These are phyloP conservation scores for Bocquillonia castaneifolia DNA, from an alignment of 441 rosid genomes.

Conservation along the genomic window DNA sequence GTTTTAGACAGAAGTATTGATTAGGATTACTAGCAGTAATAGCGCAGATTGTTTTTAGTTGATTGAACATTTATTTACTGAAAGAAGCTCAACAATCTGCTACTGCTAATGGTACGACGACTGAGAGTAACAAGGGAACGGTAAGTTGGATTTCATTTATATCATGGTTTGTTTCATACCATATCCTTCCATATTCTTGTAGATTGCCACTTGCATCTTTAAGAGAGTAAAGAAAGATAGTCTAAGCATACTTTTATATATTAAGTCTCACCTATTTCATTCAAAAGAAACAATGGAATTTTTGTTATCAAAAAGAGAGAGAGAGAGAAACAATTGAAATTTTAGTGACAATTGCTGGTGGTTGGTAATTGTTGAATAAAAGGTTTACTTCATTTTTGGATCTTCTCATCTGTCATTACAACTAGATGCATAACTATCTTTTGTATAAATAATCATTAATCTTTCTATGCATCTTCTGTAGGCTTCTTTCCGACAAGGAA, in stretches of 20 bases:
- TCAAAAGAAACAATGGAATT: neutral
- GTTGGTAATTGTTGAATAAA: neutral
- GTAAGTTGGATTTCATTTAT: constrained; percentile 38
- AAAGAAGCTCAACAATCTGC: constrained; percentile 57
- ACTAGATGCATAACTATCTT: neutral
- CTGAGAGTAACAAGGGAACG: constrained; percentile 46
- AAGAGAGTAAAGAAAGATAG: neutral
- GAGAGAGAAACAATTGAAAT: too few species aligned
- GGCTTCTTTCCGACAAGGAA: constrained; percentile 52
- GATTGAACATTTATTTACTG: neutral
- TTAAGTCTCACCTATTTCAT: neutral
- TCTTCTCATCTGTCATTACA: neutral
- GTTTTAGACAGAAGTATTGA: neutral
- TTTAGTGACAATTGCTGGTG: too few species aligned
- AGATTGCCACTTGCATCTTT: neutral
- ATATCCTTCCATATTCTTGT: neutral
- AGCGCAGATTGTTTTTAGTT: neutral
- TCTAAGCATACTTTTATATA: neutral
- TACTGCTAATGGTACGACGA: constrained; percentile 50
- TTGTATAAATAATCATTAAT: too few species aligned
- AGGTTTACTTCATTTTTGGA: neutral
- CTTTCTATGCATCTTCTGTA: constrained; percentile 21
- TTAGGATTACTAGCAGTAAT: neutral
- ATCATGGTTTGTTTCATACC: neutral
- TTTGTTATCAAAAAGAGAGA: too few species aligned